Conservation (phyloP, 768 basidiomycete genomes). For the Hygrocybe coccinea region DNA sequence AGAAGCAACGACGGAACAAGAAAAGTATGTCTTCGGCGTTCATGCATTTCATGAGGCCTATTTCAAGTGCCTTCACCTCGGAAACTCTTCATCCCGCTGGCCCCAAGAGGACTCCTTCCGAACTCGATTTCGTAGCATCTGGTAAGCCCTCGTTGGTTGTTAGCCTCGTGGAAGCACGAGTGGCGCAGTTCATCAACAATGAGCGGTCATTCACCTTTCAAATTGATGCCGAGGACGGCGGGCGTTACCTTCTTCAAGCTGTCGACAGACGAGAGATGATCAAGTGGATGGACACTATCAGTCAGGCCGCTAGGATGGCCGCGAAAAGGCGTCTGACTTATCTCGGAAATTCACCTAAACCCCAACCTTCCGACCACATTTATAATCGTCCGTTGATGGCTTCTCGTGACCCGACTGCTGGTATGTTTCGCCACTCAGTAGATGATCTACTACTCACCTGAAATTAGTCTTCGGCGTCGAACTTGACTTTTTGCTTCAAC, state of each 20-base stretch:
- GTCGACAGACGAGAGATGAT: constrained; percentile 63
- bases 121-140: constrained; percentile 69
- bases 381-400: constrained; percentile 53
- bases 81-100: constrained; percentile 44
- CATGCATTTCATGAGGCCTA: constrained; percentile 82
- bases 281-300: constrained; percentile 74
- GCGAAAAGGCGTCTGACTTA: constrained; percentile 79
- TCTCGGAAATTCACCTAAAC: constrained; percentile 69
- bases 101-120: constrained; percentile 57
- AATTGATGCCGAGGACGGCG: constrained; percentile 82
- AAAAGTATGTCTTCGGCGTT: constrained; percentile 81
- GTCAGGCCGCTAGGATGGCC: constrained; percentile 62
- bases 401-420: constrained; percentile 70
- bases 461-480: constrained; percentile 70
- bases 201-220: constrained; percentile 80
- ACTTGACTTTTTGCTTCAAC: constrained; percentile 59
- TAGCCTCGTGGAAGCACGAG: constrained; percentile 66
- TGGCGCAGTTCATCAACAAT: constrained; percentile 69
- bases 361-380: constrained; percentile 69
- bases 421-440: constrained; percentile 36
- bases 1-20: constrained; percentile 80
- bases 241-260: constrained; percentile 75
- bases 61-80: constrained; percentile 78
- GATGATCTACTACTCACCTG: constrained; percentile 6
- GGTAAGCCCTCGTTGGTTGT: constrained; percentile 73